These are phyloP conservation scores for Houttuynia cordata DNA, from an alignment of 164 flowering plant species.

Conservation along the genomic window DNA sequence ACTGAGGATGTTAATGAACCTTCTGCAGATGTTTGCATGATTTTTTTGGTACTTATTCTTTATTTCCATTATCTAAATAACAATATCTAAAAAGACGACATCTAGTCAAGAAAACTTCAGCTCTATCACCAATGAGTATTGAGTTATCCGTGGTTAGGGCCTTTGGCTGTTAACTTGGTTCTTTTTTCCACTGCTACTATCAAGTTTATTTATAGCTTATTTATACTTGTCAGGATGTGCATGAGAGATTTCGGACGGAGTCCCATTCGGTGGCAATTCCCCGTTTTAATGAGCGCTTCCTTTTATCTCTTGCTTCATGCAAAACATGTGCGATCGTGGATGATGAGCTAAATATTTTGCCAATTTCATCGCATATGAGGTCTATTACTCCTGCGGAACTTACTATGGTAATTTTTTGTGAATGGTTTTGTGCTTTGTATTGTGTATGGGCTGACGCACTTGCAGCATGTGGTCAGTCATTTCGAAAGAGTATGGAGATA, in stretches of 20 bases:
- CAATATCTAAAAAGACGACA: too few relatives aligned
- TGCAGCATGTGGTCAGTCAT: background rate
- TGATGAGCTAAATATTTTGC: constrained; percentile 80
- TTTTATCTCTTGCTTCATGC: constrained; percentile 82
- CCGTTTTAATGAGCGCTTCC: constrained; percentile 93
- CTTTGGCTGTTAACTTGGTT: too few relatives aligned
- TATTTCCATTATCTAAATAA: too few relatives aligned
- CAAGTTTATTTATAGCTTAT: background rate
- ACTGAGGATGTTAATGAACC: too few relatives aligned
- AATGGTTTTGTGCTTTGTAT: background rate
- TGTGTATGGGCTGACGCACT: background rate
- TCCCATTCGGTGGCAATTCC: constrained; percentile 70
- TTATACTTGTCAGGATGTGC: constrained; percentile 70
- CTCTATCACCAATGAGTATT: too few relatives aligned
- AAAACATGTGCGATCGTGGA: constrained; percentile 87
- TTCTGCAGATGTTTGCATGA: too few relatives aligned
- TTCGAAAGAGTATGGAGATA: too few relatives aligned
- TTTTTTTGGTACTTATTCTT: too few relatives aligned
- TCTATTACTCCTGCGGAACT: constrained; percentile 47
- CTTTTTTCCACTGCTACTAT: too few relatives aligned
- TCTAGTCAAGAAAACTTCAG: too few relatives aligned
- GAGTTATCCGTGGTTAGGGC: too few relatives aligned
- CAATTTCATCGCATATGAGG: constrained; percentile 80
- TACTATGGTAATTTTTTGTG: constrained; percentile 37
- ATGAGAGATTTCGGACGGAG: constrained; percentile 89